These are phyloP conservation scores for Massarina eburnea DNA, from an alignment of 2,329 filamentous ascomycete genomes.

Conservation along the genomic window DNA sequence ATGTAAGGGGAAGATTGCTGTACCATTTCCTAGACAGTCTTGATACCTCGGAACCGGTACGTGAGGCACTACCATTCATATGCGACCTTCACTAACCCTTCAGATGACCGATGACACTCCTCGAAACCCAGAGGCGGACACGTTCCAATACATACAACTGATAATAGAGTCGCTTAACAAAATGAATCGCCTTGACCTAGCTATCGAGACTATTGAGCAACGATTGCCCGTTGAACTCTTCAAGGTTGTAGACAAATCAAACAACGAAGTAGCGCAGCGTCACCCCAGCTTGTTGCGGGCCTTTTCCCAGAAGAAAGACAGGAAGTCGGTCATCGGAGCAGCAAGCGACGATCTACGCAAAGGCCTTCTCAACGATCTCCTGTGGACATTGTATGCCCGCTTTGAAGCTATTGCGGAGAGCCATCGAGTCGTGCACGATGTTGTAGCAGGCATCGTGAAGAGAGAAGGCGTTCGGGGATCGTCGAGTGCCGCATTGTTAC, in stretches of 20 bases:
- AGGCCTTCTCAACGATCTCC: slow-evolving; percentile 84
- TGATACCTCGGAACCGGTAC: slow-evolving; percentile 50
- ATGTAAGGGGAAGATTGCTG: slow-evolving; percentile 55
- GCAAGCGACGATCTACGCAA: slow-evolving; percentile 72
- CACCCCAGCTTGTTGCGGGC: slow-evolving; percentile 76
- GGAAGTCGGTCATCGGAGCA: slow-evolving; percentile 62
- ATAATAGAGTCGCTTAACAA: slow-evolving; percentile 89
- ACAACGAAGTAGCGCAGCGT: slow-evolving; percentile 88
- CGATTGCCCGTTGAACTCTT: slow-evolving; percentile 92
- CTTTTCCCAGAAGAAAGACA: slow-evolving; percentile 54
- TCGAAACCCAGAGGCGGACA: slow-evolving; percentile 92
- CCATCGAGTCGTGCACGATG: slow-evolving; percentile 90
- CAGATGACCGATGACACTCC: slow-evolving; percentile 80
- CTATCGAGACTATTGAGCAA: slow-evolving; percentile 89
- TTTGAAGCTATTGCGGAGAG: slow-evolving; percentile 97
- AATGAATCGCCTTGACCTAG: slow-evolving; percentile 80
- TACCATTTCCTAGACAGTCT: slow-evolving; percentile 61
- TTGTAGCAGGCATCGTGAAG: slow-evolving; percentile 80
- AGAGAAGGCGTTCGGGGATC: slow-evolving; percentile 68
- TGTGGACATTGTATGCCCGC: slow-evolving; percentile 92
- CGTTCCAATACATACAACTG: slow-evolving; percentile 87
- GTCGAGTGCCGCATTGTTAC: slow-evolving; percentile 66
- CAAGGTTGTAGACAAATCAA: slow-evolving; percentile 89
- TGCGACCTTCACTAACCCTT: slow-evolving; percentile 20
- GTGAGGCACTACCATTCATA: slow-evolving; percentile 3